Conservation (phyloP, 371 early-diverging fungal species). For the Mucor lusitanicus region DNA sequence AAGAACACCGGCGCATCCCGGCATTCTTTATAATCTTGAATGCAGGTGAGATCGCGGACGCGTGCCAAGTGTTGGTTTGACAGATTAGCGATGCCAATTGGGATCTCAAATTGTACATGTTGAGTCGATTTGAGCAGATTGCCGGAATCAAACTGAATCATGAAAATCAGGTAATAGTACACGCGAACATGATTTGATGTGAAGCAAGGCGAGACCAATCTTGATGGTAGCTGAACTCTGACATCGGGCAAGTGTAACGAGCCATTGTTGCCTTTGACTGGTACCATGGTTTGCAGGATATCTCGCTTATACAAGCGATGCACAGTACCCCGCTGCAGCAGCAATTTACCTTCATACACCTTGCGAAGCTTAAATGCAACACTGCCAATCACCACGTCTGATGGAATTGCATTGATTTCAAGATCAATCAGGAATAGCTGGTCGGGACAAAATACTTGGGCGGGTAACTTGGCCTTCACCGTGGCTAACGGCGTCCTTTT, state of each 20-base stretch:
- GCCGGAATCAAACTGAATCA: neutral
- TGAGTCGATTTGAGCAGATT: neutral
- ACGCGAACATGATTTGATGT: slow-evolving; percentile 19
- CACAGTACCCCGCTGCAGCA: slow-evolving; percentile 7
- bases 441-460: slow-evolving; percentile 32
- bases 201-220: slow-evolving; percentile 21
- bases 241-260: neutral
- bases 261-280: neutral
- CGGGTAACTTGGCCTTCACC: slow-evolving; percentile 19
- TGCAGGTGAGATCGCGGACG: slow-evolving; percentile 16
- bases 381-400: slow-evolving; percentile 1
- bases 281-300: neutral
- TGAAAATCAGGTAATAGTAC: slow-evolving; percentile 15
- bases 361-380: slow-evolving; percentile 15
- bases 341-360: slow-evolving; percentile 15
- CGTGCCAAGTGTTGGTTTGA: slow-evolving; percentile 12
- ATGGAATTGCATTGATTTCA: slow-evolving; percentile 6
- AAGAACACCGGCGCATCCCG: slow-evolving; percentile 21
- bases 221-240: slow-evolving; percentile 11
- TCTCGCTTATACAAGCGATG: slow-evolving; percentile 8
- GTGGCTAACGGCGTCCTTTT: slow-evolving; percentile 23
- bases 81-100: slow-evolving; percentile 20
- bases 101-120: slow-evolving; percentile 2
- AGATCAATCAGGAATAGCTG: neutral
- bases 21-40: slow-evolving; percentile 11